A percentile compares a stretch with the other conserved stretches of the same genome.
phyloP scores from a whole-genome alignment of 208 protist genomes.

The Tritrichomonas musculus region DNA sequence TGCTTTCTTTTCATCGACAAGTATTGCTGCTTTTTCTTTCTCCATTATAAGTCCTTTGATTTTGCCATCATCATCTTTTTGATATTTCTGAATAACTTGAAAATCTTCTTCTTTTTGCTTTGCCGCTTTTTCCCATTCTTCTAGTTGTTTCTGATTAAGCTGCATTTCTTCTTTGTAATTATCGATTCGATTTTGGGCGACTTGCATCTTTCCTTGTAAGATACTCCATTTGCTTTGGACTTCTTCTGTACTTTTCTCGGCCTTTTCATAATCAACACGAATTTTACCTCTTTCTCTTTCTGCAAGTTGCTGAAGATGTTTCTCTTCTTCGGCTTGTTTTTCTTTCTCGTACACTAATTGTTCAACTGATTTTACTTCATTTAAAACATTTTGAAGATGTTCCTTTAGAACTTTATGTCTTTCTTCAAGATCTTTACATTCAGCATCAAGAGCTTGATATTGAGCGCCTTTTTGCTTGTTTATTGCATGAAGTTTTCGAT shows the following conservation, averaged over 20 bases:
- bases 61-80: conserved; percentile 19
- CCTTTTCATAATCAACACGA: background rate
- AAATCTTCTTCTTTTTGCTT: conserved; percentile 33
- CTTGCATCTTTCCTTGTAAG: background rate
- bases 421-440: conserved; percentile 13
- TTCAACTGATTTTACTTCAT: background rate
- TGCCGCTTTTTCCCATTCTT: background rate
- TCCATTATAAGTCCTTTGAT: background rate
- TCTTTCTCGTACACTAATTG: background rate
- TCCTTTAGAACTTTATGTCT: background rate
- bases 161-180: background rate
- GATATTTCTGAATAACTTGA: background rate
- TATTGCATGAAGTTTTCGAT: background rate
- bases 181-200: background rate
- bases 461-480: background rate
- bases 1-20: background rate
- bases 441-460: background rate
- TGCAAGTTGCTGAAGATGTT: background rate
- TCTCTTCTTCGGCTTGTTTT: background rate
- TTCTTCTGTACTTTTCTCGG: background rate
- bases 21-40: background rate
- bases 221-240: background rate
- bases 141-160: background rate
- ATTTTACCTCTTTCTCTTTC: conserved; percentile 18
- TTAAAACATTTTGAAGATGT: background rate